These are phyloP conservation scores for Flaveria robusta DNA, from an alignment of 129 eudicot species.

Conservation along the genomic window DNA sequence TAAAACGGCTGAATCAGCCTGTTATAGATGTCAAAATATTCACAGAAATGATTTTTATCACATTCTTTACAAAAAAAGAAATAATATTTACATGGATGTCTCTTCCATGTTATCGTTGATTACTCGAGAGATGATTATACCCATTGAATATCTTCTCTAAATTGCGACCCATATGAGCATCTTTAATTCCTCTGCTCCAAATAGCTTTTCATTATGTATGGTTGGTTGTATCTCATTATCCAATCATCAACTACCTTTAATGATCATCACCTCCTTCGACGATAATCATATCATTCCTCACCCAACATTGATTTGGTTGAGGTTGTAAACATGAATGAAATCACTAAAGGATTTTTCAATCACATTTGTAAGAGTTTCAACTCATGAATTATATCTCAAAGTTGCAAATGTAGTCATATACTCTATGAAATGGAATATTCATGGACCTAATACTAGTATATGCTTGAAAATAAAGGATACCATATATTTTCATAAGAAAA, in stretches of 20 bases:
- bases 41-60: too few species aligned
- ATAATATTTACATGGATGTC: background rate
- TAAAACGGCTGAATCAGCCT: too few species aligned
- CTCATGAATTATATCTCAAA: background rate
- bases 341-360: background rate
- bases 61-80: background rate
- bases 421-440: slow-evolving; percentile 11
- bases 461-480: background rate
- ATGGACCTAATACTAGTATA: background rate
- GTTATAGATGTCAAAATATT: too few species aligned
- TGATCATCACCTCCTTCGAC: background rate
- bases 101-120: background rate
- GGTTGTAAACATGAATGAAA: slow-evolving; percentile 1
- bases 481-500: background rate
- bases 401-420: slow-evolving; percentile 12
- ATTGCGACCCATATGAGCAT: background rate
- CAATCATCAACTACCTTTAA: background rate
- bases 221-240: background rate
- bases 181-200: background rate
- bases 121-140: background rate
- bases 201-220: background rate
- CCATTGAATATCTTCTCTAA: background rate
- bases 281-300: background rate
- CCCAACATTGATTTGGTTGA: background rate
- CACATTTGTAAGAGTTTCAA: background rate